phyloP scores from a whole-genome alignment of 2,329 filamentous ascomycete species.

The Xylariaceae sp. region DNA sequence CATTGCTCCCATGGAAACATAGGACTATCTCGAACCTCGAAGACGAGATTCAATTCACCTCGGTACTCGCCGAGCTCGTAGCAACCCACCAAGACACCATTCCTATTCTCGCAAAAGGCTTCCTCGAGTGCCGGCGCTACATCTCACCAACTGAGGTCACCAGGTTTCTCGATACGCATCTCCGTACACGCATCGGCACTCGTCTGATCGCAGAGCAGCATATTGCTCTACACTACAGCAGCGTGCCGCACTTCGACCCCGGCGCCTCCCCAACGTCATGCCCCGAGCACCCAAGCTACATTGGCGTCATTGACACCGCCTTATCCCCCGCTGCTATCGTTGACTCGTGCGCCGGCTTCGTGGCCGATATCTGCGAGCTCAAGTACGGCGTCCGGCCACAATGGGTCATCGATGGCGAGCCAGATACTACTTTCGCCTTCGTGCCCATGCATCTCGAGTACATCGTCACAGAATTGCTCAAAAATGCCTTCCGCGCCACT shows the following conservation, averaged over 20 bases:
- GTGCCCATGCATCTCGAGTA: slow-evolving; percentile 97
- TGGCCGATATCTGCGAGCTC: slow-evolving; percentile 93
- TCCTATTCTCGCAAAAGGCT: slow-evolving; percentile 84
- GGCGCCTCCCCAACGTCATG: slow-evolving; percentile 49
- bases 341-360: slow-evolving; percentile 81
- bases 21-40: slow-evolving; percentile 71
- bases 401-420: slow-evolving; percentile 79
- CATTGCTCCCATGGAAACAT: slow-evolving; percentile 77
- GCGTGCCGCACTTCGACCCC: slow-evolving; percentile 66
- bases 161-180: slow-evolving; percentile 85
- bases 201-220: slow-evolving; percentile 94
- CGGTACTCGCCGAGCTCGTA: slow-evolving; percentile 92
- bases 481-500: slow-evolving; percentile 93
- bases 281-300: slow-evolving; percentile 64
- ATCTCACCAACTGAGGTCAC: slow-evolving; percentile 83
- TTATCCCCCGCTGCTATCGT: slow-evolving; percentile 79
- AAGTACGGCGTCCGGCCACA: slow-evolving; percentile 87
- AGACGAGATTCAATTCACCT: slow-evolving; percentile 87
- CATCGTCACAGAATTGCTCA: slow-evolving; percentile 92
- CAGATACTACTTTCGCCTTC: slow-evolving; percentile 85
- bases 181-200: slow-evolving; percentile 91
- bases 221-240: slow-evolving; percentile 77
- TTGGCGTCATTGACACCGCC: slow-evolving; percentile 92
- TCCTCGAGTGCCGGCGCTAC: slow-evolving; percentile 90
- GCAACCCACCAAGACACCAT: slow-evolving; percentile 94